phyloP scores from a whole-genome alignment of 768 basidiomycete genomes.

The Mycena floridula region DNA sequence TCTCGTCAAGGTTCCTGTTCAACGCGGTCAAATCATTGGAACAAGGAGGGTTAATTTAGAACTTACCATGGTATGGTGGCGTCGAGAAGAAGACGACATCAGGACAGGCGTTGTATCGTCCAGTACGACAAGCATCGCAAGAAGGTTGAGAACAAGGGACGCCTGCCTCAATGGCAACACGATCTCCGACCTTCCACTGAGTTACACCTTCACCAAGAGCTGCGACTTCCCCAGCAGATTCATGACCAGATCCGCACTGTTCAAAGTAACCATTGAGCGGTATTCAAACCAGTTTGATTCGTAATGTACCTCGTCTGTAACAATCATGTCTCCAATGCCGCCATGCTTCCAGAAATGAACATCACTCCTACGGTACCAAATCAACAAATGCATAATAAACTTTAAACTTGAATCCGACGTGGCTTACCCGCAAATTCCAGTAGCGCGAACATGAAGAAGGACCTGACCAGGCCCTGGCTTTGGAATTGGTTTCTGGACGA shows the following conservation, averaged over 20 bases:
- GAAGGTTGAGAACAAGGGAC: constrained; percentile 58
- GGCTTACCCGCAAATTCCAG: constrained; percentile 63
- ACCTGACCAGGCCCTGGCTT: constrained; percentile 63
- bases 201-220: constrained; percentile 63
- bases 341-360: constrained; percentile 75
- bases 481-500: constrained; percentile 57
- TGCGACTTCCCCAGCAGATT: constrained; percentile 62
- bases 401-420: not conserved
- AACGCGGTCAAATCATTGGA: constrained; percentile 3
- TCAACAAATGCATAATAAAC: not conserved
- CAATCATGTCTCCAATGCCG: constrained; percentile 63
- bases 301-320: constrained; percentile 49
- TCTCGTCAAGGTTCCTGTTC: constrained; percentile 51
- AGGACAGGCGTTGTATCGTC: constrained; percentile 58
- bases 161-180: constrained; percentile 66
- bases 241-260: constrained; percentile 67
- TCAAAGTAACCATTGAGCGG: not conserved
- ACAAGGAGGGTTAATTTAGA: not conserved
- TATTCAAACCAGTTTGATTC: not conserved
- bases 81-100: constrained; percentile 64
- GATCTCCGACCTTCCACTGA: constrained; percentile 59
- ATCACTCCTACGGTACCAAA: constrained; percentile 42
- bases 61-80: constrained; percentile 57
- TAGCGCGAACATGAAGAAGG: constrained; percentile 58
- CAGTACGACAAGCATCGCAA: constrained; percentile 58